Base-by-base conservation (phyloP, 352 stramenopile species). In the Elongisporangium senticosum region DNA sequence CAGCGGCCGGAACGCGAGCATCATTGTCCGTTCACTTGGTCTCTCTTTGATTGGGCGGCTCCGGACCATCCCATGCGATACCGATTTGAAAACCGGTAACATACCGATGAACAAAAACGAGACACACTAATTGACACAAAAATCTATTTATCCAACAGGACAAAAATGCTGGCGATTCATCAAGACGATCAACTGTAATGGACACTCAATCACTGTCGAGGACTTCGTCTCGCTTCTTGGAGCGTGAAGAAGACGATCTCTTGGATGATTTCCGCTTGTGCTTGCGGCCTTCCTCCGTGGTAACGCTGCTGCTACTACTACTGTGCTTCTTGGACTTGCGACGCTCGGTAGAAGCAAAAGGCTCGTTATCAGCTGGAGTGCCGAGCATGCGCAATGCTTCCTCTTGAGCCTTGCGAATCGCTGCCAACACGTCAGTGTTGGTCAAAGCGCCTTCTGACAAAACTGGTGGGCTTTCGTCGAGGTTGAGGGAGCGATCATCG, bases 321-420 rank as follows among this genome's bases (percentile, higher is more conserved):
- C 33, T 43, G 33, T 43, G 33, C 17, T 43, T 43, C 33, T 43
- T 43, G 33, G 33, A 43, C 11, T 43, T 43, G 8, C 33, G 33
- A 43, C 33, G 33, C 33, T 43, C 33, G 13, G 33, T 17, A 17
- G 33, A 43, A 43, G 13, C 33, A 14, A 10, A 15, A 43, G 33
- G 33, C 13, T 43, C 33, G 33, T 4, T 43, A 4, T 14, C 33
- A 17, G 33, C 33, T 43, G 33, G 33, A 4, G 33, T 43, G 13
- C 33, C 33, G 13, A 93, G 62, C 83, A 93, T 90, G 8, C 68
- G 73, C 61, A 86, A 49, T 0, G 81, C 81, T 13, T 88, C 81
- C 58, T 88, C 69, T 50, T 91, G 69, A 0, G 83, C 83, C 49
- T 80, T 67, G 17, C 72, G 75, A 53, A 93, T 90, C 14, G 83